phyloP scores from a whole-genome alignment of 192 early-diverging fungal genomes.

The Thamnidium elegans region DNA sequence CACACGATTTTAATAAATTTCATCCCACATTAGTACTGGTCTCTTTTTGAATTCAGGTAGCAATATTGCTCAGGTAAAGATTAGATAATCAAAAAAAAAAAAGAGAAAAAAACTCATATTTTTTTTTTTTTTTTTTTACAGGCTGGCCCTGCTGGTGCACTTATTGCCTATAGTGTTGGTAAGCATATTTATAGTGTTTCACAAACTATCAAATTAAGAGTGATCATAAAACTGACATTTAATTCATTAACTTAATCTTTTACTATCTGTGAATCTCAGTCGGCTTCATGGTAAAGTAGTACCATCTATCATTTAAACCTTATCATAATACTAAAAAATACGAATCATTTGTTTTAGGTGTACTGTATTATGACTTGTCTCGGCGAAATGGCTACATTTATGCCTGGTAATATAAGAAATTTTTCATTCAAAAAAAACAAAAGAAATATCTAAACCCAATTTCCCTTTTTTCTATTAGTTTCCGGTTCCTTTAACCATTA shows the following conservation, averaged over 20 bases:
- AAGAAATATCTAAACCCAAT: background rate
- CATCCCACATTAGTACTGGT: slow-evolving; percentile 47
- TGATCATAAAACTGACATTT: slow-evolving; percentile 2
- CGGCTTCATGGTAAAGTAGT: slow-evolving; percentile 31
- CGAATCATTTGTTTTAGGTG: slow-evolving; percentile 30
- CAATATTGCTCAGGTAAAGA: slow-evolving; percentile 49
- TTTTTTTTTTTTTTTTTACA: slow-evolving; percentile 4
- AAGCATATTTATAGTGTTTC: slow-evolving; percentile 8
- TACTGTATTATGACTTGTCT: slow-evolving; percentile 77
- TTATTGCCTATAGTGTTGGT: slow-evolving; percentile 59
- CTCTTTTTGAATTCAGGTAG: slow-evolving; percentile 72
- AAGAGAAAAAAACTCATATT: background rate
- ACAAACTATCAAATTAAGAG: slow-evolving; percentile 3
- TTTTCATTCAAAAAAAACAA: background rate
- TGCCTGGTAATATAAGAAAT: slow-evolving; percentile 48
- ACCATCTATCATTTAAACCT: background rate
- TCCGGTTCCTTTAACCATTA: slow-evolving; percentile 79
- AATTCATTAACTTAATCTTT: background rate
- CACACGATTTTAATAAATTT: background rate
- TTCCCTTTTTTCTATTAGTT: slow-evolving; percentile 23
- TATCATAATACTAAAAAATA: background rate
- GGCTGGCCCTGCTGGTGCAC: slow-evolving; percentile 73
- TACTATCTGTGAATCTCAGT: slow-evolving; percentile 8
- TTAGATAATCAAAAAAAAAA: background rate
- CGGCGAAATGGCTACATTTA: slow-evolving; percentile 83